phyloP scores from a whole-genome alignment of 805 yeast genomes.

The Sugiyamaella mastotermitis region DNA sequence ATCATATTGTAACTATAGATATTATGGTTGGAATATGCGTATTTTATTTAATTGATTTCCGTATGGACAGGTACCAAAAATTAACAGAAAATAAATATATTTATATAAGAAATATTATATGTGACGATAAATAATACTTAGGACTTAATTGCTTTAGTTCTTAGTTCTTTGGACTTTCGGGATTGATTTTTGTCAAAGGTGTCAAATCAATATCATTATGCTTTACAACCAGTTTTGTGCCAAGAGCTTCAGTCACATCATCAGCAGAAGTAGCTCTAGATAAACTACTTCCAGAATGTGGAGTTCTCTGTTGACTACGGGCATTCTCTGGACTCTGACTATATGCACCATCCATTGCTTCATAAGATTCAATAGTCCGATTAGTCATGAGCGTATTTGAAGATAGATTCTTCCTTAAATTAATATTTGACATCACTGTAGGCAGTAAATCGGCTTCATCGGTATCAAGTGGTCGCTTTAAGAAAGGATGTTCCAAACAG shows the following conservation, averaged over 20 bases:
- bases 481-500: conserved; percentile 42
- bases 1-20: too few relatives aligned
- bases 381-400: conserved; percentile 9
- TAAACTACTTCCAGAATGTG: conserved; percentile 5
- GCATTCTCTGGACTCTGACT: conserved; percentile 25
- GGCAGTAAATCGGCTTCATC: conserved; percentile 32
- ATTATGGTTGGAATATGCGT: too few relatives aligned
- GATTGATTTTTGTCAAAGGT: too few relatives aligned
- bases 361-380: conserved; percentile 4
- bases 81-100: too few relatives aligned
- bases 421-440: conserved; percentile 22
- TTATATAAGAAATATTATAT: too few relatives aligned
- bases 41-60: too few relatives aligned
- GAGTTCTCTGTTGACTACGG: conserved; percentile 8
- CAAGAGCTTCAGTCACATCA: conserved; percentile 4
- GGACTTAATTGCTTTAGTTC: too few relatives aligned
- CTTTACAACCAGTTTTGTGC: too few relatives aligned
- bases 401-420: conserved; percentile 14
- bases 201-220: too few relatives aligned
- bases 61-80: too few relatives aligned
- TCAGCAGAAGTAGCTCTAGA: conserved; percentile 9
- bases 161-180: too few relatives aligned
- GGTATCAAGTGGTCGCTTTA: conserved; percentile 13
- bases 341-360: conserved; percentile 31
- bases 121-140: too few relatives aligned